These are phyloP conservation scores for Candida labiduridarum DNA, from an alignment of 1,139 yeast genomes.

Conservation along the genomic window DNA sequence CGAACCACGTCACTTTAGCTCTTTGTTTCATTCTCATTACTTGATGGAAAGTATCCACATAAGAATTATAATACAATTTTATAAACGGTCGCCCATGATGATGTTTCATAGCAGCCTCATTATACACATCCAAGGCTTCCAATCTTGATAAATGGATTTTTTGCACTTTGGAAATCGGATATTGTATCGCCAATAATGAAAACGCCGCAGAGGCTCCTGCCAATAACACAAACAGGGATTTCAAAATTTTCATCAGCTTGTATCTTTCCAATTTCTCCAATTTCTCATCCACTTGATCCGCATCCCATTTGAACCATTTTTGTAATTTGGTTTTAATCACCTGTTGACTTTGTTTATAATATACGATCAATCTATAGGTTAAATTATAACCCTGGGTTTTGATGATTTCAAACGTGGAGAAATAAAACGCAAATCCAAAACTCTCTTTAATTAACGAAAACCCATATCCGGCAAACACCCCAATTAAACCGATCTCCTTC, in stretches of 20 bases:
- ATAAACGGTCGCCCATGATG: conserved; percentile 37
- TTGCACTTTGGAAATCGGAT: conserved; percentile 80
- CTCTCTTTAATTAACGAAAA: conserved; percentile 79
- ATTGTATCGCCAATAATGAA: conserved; percentile 74
- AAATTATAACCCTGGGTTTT: conserved; percentile 66
- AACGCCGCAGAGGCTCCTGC: conserved; percentile 92
- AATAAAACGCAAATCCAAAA: conserved; percentile 83
- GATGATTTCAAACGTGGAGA: conserved; percentile 81
- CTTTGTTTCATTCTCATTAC: conserved; percentile 55
- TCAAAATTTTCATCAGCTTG: conserved; percentile 53
- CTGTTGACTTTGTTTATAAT: conserved; percentile 46
- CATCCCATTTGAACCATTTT: conserved; percentile 22
- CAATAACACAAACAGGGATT: conserved; percentile 71
- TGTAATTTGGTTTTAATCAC: conserved; percentile 25
- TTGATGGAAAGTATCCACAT: conserved; percentile 69
- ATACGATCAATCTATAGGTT: conserved; percentile 61
- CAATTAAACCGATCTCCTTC: conserved; percentile 72
- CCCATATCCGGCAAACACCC: conserved; percentile 88
- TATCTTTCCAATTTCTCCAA: conserved; percentile 36
- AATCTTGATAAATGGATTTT: conserved; percentile 76
- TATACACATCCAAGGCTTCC: conserved; percentile 75
- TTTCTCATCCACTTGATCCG: conserved; percentile 32
- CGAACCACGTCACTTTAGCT: conserved; percentile 58
- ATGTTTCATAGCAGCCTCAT: conserved; percentile 21
- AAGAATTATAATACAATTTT: conserved; percentile 65